Conservation (phyloP, 2,329 filamentous ascomycete genomes). For the Zymoseptoria crescenta region DNA sequence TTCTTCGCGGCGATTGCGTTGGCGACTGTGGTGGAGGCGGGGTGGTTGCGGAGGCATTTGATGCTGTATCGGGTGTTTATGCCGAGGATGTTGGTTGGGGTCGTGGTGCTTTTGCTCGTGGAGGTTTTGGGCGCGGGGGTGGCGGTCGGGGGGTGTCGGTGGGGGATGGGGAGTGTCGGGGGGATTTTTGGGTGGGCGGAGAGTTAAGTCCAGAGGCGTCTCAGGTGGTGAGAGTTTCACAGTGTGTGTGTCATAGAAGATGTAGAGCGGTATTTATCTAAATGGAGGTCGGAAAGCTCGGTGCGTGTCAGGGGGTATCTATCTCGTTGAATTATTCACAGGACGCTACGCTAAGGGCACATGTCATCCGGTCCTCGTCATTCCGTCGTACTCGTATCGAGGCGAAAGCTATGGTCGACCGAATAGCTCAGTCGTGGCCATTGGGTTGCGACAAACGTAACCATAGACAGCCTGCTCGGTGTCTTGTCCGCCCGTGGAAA, state of each 20-base stretch:
- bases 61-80: conserved; percentile 96
- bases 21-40: conserved; percentile 85
- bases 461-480: background rate
- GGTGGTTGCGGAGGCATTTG: conserved; percentile 76
- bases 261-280: background rate
- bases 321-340: background rate
- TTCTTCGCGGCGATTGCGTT: conserved; percentile 79
- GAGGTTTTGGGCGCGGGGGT: conserved; percentile 67
- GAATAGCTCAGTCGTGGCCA: background rate
- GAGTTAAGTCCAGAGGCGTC: too few species aligned
- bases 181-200: conserved; percentile 77
- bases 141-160: conserved; percentile 64
- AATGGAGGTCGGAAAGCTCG: background rate
- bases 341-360: background rate
- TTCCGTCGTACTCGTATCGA: background rate
- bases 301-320: background rate
- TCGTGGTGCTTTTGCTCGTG: conserved; percentile 61
- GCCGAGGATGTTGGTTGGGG: conserved; percentile 82
- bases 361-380: background rate
- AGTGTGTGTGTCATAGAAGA: background rate
- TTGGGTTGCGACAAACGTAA: background rate
- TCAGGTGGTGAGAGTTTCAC: background rate
- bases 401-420: background rate
- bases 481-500: too few species aligned
- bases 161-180: conserved; percentile 68